phyloP scores from a whole-genome alignment of 495 filamentous ascomycete genomes.

The Trichodelitschia bisporula region DNA sequence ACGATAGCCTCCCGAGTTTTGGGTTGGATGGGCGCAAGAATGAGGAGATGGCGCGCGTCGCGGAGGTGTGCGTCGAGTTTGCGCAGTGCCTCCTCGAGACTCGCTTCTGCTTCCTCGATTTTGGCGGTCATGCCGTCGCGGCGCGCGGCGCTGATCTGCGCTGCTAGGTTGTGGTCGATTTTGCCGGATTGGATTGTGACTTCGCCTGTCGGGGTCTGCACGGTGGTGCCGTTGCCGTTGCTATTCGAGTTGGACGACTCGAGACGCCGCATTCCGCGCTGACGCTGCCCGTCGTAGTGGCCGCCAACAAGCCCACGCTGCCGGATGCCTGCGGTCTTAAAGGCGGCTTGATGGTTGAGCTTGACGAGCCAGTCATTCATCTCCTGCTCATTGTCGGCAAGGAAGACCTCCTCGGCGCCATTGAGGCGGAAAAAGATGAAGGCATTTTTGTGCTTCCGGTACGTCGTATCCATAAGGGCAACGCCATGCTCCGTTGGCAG shows the following conservation, averaged over 20 bases:
- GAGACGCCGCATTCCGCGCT: slow-evolving; percentile 44
- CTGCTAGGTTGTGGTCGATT: slow-evolving; percentile 57
- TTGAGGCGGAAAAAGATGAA: slow-evolving; percentile 81
- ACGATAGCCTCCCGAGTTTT: slow-evolving; percentile 72
- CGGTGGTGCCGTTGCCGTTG: slow-evolving; percentile 22
- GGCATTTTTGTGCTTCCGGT: slow-evolving; percentile 91
- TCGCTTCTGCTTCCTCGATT: slow-evolving; percentile 65
- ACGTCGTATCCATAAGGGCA: slow-evolving; percentile 59
- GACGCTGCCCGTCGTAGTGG: slow-evolving; percentile 60
- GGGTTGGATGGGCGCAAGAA: slow-evolving; percentile 68
- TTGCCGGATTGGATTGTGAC: slow-evolving; percentile 38
- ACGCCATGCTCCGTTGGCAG: slow-evolving; percentile 87
- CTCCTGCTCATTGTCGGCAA: slow-evolving; percentile 69
- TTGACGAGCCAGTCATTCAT: slow-evolving; percentile 97
- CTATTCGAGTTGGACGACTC: slow-evolving; percentile 21
- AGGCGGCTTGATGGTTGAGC: slow-evolving; percentile 87
- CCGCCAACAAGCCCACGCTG: slow-evolving; percentile 70
- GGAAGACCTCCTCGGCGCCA: slow-evolving; percentile 69
- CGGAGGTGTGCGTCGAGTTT: slow-evolving; percentile 60
- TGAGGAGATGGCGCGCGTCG: slow-evolving; percentile 78
- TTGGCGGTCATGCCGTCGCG: slow-evolving; percentile 59
- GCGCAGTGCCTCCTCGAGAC: slow-evolving; percentile 42
- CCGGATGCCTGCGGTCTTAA: slow-evolving; percentile 73
- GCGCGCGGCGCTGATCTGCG: slow-evolving; percentile 59
- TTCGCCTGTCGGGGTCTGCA: slow-evolving; percentile 46